phyloP scores from a whole-genome alignment of 2,329 filamentous ascomycete species.

The Colletotrichum cordylinicola region DNA sequence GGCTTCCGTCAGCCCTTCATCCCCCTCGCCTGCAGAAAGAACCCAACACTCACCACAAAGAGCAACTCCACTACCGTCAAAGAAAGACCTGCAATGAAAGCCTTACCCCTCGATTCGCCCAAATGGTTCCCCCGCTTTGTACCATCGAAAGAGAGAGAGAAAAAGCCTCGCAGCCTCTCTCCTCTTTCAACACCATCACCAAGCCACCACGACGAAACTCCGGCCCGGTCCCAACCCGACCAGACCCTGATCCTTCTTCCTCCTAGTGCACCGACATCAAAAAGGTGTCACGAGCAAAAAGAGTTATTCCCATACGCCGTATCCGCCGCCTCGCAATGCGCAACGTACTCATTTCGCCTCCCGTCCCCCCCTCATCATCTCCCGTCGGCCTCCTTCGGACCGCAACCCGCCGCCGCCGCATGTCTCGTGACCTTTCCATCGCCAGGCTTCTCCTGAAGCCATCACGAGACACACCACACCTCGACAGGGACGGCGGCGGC shows the following conservation, averaged over 20 bases:
- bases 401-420: neutral
- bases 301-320: neutral
- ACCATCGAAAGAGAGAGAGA: neutral
- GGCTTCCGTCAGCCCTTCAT: neutral
- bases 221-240: neutral
- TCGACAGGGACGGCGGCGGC: neutral
- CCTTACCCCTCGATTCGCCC: neutral
- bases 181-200: neutral
- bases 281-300: neutral
- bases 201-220: neutral
- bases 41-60: neutral
- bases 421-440: conserved; percentile 3
- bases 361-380: neutral
- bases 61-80: neutral
- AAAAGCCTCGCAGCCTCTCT: neutral
- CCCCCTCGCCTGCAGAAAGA: neutral
- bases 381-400: neutral
- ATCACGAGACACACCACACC: conserved; percentile 9
- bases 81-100: neutral
- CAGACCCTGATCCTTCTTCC: neutral
- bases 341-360: neutral
- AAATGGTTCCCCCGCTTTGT: neutral
- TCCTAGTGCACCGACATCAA: neutral
- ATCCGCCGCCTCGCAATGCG: neutral
- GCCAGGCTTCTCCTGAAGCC: neutral